phyloP scores from a whole-genome alignment of 2,329 filamentous ascomycete species.

The Anthostomella pinea region DNA sequence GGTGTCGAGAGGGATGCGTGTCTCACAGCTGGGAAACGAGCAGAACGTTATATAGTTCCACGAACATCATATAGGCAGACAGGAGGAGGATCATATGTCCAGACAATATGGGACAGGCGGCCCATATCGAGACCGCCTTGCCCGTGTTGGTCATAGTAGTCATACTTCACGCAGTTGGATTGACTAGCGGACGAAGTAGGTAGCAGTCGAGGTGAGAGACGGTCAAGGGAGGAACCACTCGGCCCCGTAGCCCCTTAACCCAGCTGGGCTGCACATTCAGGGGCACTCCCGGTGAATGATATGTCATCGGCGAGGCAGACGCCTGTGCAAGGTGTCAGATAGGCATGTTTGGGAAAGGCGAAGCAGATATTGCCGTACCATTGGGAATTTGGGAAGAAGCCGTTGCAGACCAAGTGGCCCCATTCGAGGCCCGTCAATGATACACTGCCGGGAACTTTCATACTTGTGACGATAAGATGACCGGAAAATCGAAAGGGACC shows the following conservation, averaged over 20 bases:
- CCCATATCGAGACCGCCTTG: constrained; percentile 22
- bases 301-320: constrained; percentile 6
- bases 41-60: constrained; percentile 25
- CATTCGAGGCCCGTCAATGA: constrained; percentile 5
- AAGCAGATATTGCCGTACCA: constrained; percentile 6
- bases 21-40: constrained; percentile 10
- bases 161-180: constrained; percentile 20
- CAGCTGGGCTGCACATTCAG: constrained; percentile 4
- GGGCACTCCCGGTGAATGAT: constrained; percentile 1
- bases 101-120: constrained; percentile 14
- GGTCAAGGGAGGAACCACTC: constrained; percentile 5
- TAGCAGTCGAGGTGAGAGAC: constrained; percentile 7
- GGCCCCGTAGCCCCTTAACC: constrained; percentile 9
- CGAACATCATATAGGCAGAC: constrained; percentile 13
- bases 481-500: constrained; percentile 4
- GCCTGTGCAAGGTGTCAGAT: constrained; percentile 2
- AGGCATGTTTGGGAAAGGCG: constrained; percentile 5
- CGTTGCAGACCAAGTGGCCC: constrained; percentile 12
- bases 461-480: constrained; percentile 9
- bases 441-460: constrained; percentile 7
- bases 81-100: constrained; percentile 6
- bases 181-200: constrained; percentile 9
- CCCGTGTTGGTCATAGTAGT: constrained; percentile 22
- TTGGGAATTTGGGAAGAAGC: background rate
- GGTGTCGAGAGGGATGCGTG: constrained; percentile 14